phyloP scores from a whole-genome alignment of 2,329 filamentous ascomycete genomes.

The Nigrospora osmanthi region DNA sequence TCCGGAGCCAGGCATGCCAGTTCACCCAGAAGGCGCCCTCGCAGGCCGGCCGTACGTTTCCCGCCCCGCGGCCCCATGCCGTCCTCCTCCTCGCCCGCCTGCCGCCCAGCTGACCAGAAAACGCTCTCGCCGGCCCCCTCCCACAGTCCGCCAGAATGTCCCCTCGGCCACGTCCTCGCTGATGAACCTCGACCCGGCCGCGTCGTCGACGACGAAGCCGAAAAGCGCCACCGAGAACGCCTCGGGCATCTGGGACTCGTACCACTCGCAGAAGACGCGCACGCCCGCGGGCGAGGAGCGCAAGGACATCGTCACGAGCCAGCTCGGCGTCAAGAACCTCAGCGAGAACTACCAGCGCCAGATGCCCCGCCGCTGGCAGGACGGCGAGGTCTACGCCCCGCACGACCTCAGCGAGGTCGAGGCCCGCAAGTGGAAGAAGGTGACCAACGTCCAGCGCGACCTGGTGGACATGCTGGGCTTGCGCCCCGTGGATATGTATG shows the following conservation, averaged over 20 bases:
- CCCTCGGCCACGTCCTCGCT: constrained; percentile 10
- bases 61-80: not conserved
- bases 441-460: constrained; percentile 50
- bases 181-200: constrained; percentile 12
- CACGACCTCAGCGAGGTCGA: constrained; percentile 75
- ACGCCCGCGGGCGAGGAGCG: constrained; percentile 7
- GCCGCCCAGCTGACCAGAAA: not conserved
- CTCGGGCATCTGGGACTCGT: constrained; percentile 8
- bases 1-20: constrained; percentile 13
- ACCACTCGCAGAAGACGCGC: constrained; percentile 1
- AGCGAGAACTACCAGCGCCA: constrained; percentile 51
- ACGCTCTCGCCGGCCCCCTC: not conserved
- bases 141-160: constrained; percentile 11
- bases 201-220: not conserved
- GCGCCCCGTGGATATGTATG: constrained; percentile 78
- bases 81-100: not conserved
- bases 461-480: constrained; percentile 73
- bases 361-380: constrained; percentile 62
- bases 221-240: constrained; percentile 5
- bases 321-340: constrained; percentile 28
- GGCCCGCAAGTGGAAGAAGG: constrained; percentile 71
- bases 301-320: constrained; percentile 27
- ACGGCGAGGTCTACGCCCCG: constrained; percentile 84
- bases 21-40: constrained; percentile 14
- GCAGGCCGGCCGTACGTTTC: constrained; percentile 12